Evolutionary conservation across 2,329 filamentous ascomycete genomes (phyloP), one percentile per base, ranked within the genome.

Genomic region (Claviceps cyperi): DNA sequence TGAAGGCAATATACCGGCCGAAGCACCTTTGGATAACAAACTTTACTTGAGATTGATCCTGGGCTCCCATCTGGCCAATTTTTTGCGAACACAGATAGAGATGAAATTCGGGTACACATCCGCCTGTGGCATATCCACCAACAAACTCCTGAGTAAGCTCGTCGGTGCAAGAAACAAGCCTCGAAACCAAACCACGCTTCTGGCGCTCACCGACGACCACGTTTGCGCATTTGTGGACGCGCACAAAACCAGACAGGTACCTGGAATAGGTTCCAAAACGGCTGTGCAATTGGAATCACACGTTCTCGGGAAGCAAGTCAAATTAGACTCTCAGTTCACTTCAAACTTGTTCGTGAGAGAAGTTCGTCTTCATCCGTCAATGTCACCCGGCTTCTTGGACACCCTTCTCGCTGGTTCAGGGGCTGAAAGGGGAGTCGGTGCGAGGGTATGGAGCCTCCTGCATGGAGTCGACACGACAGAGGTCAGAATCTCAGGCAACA

Each of bases 141-240:
- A 84, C 60, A 97, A 97, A 65, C 66, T 91, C 5, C 72, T 95
- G 11, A 81, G 86, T 52, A 97, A 97, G 65, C 74, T 97, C 14
- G 86, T 81, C 9, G 91, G 91, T 13, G 85, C 80, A 62, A 71
- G 83, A 52, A 80, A 96, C 63, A 97, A 97, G 67, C 91, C 91
- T 1, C 82, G 83, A 52, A 84, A 80, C 53, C 92, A 97, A 65
- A 97, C 91, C 0, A 88, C 86, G 0, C 69, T 97, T 7, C 66
- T 94, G 43, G 81, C 84, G 5, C 78, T 84, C 1, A 77, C 78
- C 49, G 69, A 71, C 3, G 58, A 66, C 14, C 64, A 81, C 52
- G 74, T 85, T 13, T 71, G 71, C 6, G 62, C 64, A 0, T 97
- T 97, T 60, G 73, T 97, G 57, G 87, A 92, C 57, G 62, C 60